Percentiles rank a stretch among this genome's conserved stretches.
These are phyloP conservation scores for Cystofilobasidium bisporidii DNA, from an alignment of 768 basidiomycete species.

Conservation along the genomic window DNA sequence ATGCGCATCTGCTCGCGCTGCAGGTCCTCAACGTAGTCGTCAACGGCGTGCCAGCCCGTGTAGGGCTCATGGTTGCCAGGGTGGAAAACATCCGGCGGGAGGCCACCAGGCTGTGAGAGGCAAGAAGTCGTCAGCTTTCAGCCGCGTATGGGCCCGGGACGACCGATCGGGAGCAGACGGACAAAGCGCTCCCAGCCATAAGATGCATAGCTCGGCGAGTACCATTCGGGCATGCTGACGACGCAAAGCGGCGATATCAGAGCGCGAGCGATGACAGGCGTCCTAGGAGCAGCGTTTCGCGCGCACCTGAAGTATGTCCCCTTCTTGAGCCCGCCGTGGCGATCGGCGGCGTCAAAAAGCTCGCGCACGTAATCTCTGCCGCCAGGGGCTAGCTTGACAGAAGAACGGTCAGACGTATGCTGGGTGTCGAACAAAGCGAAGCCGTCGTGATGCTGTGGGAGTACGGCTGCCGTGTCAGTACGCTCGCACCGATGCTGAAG, in stretches of 20 bases:
- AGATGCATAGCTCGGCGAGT: slow-evolving; percentile 46
- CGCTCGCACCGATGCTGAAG: background rate
- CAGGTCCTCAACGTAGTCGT: slow-evolving; percentile 49
- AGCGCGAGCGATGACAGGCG: no score
- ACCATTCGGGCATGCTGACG: slow-evolving; percentile 50
- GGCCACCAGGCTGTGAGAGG: slow-evolving; percentile 48
- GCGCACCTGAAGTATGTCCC: slow-evolving; percentile 50
- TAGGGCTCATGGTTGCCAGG: slow-evolving; percentile 49
- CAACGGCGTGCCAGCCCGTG: slow-evolving; percentile 46
- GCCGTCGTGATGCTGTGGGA: slow-evolving; percentile 52
- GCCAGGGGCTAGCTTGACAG: slow-evolving; percentile 45
- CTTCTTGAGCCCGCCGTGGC: slow-evolving; percentile 15
- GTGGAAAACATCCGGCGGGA: slow-evolving; percentile 50
- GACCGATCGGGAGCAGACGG: slow-evolving; percentile 27
- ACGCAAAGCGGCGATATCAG: no score
- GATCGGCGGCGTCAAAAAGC: slow-evolving; percentile 33
- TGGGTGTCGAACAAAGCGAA: slow-evolving; percentile 52
- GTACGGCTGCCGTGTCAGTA: no score
- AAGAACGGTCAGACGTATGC: slow-evolving; percentile 49
- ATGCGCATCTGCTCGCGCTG: slow-evolving; percentile 50
- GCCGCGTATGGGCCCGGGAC: background rate
- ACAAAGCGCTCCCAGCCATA: slow-evolving; percentile 44
- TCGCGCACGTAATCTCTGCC: slow-evolving; percentile 49
- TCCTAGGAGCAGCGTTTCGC: no score
- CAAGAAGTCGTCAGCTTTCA: background rate